Evolutionary conservation across 805 yeast species (phyloP), one percentile per base, ranked within the genome.

Genomic region (Babjeviella inositovora): DNA sequence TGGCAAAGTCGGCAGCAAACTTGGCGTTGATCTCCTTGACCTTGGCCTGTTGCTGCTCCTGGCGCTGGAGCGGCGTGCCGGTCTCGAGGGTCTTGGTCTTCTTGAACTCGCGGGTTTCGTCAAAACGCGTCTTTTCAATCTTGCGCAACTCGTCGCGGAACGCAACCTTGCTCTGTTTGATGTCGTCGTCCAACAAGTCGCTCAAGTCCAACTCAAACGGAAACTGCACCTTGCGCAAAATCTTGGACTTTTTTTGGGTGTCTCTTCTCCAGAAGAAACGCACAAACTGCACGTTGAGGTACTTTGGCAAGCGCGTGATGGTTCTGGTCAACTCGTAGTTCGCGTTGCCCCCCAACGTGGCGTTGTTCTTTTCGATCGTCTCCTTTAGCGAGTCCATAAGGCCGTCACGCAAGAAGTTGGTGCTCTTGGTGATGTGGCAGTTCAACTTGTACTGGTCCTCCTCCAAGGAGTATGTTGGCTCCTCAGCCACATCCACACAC

Each of bases 251-350:
- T 50, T 76, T 79, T 33, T 68, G 69, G 4, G 92, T 79, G 28
- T 87, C 93, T 42, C 87, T 68, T 44, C 87, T 80, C 98, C 98
- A 90, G 48, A 71, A 90, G 45, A 90, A 90, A 41, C 99, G 67
- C 31, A 90, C 90, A 50, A 79, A 90, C 44, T 90, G 93, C 19
- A 90, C 82, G 7, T 87, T 79, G 35, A 90, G 58, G 43, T 74
- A 75, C 40, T 79, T 74, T 28, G 99, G 99, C 33, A 90, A 55
- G 42, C 77, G 70, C 2, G 76, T 64, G 28, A 90, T 75, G 25
- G 64, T 59, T 25, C 58, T 56, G 8, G 47, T 38, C 21, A 81
- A 62, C 33, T 70, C 70, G 45, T 73, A 84, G 12, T 61, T 54
- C n/a, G 92, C 71, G 41, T 84, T 65, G 21, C 71, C 51, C 24